phyloP scores from a whole-genome alignment of 148 eudicot species.

The Chenopodium berlandieri region DNA sequence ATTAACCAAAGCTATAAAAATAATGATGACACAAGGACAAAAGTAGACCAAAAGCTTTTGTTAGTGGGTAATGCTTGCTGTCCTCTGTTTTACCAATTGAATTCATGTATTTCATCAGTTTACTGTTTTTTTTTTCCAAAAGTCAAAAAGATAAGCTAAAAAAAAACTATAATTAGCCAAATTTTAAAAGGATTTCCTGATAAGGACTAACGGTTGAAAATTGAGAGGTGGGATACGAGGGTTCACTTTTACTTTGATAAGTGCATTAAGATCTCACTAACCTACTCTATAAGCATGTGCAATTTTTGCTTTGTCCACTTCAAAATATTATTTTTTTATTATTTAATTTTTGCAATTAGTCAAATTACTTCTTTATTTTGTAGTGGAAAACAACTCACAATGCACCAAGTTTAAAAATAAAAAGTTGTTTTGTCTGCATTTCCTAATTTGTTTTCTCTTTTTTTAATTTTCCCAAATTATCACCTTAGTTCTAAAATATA shows the following conservation, averaged over 20 bases:
- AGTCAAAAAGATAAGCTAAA: constrained; percentile 4
- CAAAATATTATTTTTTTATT: neutral
- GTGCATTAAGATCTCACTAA: constrained; percentile 5
- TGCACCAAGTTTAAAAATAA: neutral
- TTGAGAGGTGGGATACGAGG: neutral
- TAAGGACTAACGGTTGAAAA: constrained; percentile 5
- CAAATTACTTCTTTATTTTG: neutral
- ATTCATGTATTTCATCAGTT: neutral
- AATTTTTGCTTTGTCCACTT: constrained; percentile 1
- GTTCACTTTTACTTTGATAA: constrained; percentile 12
- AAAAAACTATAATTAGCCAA: constrained; percentile 8
- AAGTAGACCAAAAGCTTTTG: neutral
- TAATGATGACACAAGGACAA: neutral
- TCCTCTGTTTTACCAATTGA: neutral
- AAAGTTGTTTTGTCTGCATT: neutral
- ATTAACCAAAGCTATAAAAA: neutral
- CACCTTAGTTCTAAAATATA: no score
- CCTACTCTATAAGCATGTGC: neutral
- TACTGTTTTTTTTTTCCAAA: neutral
- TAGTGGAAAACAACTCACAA: constrained; percentile 10
- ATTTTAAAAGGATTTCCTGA: constrained; percentile 7
- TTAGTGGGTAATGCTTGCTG: constrained; percentile 3
- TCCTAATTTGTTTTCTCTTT: neutral
- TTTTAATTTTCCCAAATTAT: neutral
- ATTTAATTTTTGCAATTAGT: neutral